Evolutionary conservation across 768 basidiomycete genomes (phyloP), one percentile per base, ranked within the genome.

Genomic region (Suillus subalutaceus): DNA sequence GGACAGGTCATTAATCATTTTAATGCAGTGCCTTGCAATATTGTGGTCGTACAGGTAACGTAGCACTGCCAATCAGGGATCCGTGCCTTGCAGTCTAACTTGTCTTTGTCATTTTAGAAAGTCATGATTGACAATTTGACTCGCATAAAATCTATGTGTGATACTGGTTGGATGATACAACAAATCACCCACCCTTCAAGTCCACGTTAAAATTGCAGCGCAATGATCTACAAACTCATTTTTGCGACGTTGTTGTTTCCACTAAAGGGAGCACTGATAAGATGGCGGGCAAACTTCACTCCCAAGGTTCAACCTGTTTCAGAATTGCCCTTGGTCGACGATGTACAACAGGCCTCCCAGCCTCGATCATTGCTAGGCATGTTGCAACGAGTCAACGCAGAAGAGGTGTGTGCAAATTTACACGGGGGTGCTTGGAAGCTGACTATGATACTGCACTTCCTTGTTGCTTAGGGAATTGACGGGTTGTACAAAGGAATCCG

Each of bases 251-350:
- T 63, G 30, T 10, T 37, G n/a, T 64, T 38, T 35, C 63, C 63
- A 26, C 55, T 37, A 2, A 64, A 53, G 23, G 63, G 48, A 60
- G 63, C 50, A 26, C 52, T 64, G n/a, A 37, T 64, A 37, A 53
- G 63, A 50, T 60, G 56, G 37, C 20, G 56, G 13, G 63, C 63
- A 20, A 59, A 60, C 56, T 64, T 57, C 55, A 64, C 30, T 64
- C 56, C 63, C 20, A 32, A 52, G 15, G 18, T 18, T 10, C n/a
- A 18, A 13, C 30, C 44, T 48, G 15, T 57, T 9, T 18, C 53
- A 32, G 53, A 55, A 32, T 55, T 35, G 18, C 53, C 53, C 16
- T 32, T 13, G 30, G 10, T 35, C 30, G 53, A 32, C 20, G 18
- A 15, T 4, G 26, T 26, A 26, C 26, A 26, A 26, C 26, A 26